Base-by-base conservation (phyloP, 495 filamentous ascomycete species). In the Apodospora peruviana region DNA sequence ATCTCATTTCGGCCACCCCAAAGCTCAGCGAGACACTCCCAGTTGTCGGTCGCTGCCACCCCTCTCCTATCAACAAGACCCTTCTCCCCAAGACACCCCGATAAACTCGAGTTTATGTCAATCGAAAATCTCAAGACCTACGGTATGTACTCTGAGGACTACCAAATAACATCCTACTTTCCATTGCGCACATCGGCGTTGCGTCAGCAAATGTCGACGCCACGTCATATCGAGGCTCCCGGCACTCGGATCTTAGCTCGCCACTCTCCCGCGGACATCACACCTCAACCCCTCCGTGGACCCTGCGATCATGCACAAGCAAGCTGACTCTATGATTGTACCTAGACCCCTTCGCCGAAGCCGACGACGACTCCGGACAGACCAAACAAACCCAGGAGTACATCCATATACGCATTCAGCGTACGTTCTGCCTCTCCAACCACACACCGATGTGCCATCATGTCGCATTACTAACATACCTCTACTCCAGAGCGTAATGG, bases 81-180 rank as follows among this genome's bases (percentile, higher is more conserved):
- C 68, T 52, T 69, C 64, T 74, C 60, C 71, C 70, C 53, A 59
- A 64, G 58, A 62, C 55, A 60, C 62, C 73, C 70, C 72, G 56
- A 51, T 68, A 78, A 75, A 68, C 71, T 68, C 74, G 62, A 89
- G 87, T 95, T 94, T 95, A 96, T 95, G 91, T 95, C 90, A 85
- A 96, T 96, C 89, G 87, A 96, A 93, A 96, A 97, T 82, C 88
- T 96, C 76, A 95, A 95, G 84, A 86, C 89, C 83, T 93, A 91
- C 86, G 93, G 91, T 96, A 71, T 74, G 90, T 80, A 40, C 41
- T 12, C 27, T 36, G 44, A 18, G 9, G 40, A 38, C 23, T n/a
- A 35, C 32, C 32, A 35, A 10, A n/a, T n/a, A n/a, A n/a, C 27
- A 32, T 32, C 27, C 27, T 12, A 32, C 5, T 32, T 32, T 32